Evolutionary conservation across 441 rosid species (phyloP).

Genomic region (Corymbia calophylla): DNA sequence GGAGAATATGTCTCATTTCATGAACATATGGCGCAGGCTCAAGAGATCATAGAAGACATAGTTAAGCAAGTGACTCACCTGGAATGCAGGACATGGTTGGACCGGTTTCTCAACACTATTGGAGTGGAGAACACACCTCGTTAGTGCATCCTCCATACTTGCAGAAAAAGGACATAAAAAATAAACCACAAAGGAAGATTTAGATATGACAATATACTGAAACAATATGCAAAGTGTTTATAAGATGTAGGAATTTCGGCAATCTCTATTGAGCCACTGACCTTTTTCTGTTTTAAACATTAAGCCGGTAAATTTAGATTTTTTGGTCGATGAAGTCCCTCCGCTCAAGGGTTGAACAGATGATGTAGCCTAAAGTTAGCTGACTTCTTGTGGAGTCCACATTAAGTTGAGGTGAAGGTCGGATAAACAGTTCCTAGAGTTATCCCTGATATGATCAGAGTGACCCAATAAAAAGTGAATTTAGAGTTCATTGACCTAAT

Average conservation of each 20-base stretch:
- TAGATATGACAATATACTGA: background rate
- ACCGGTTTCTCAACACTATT: background rate
- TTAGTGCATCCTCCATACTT: background rate
- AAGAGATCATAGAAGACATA: background rate
- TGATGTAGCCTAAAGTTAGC: background rate
- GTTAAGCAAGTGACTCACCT: background rate
- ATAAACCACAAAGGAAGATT: background rate
- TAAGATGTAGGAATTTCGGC: background rate
- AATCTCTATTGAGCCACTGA: background rate
- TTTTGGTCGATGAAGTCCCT: background rate
- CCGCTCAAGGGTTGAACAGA: background rate
- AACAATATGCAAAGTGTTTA: background rate
- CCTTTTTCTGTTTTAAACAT: background rate
- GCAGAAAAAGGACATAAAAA: background rate
- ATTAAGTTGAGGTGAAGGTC: background rate
- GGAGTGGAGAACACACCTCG: background rate
- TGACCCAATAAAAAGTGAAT: background rate
- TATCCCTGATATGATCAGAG: background rate
- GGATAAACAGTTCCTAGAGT: background rate
- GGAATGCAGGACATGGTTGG: background rate
- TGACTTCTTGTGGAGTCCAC: background rate
- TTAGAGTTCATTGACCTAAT: background rate
- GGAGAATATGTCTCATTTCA: background rate
- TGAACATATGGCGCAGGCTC: background rate
- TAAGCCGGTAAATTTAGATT: background rate